Base-by-base conservation (phyloP, 805 yeast species). In the Candida ponderosae region DNA sequence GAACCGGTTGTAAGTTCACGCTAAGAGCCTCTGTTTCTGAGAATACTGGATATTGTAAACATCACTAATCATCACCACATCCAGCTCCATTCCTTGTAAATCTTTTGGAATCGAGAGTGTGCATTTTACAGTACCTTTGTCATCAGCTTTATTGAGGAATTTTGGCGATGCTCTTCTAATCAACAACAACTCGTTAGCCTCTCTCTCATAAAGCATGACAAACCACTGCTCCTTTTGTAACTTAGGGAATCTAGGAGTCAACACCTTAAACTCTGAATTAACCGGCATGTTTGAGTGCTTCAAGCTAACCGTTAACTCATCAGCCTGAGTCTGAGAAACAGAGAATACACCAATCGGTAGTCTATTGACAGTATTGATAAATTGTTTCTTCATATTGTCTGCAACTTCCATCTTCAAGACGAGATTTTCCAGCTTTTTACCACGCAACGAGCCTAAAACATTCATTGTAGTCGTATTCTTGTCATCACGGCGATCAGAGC, bases 171-270 rank as follows among this genome's bases (percentile, higher is more conserved):
- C 81, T 50, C 97, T 74, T 51, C 85, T 86, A 32, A 90, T 62
- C 31, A 81, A 66, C 29, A 72, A 58, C 20, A 90, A 54, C 49
- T 79, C 84, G 32, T 70, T 70, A 3, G 58, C 63, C 6, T 62
- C 59, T 20, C 60, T 59, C 43, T 78, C 76, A 42, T 73, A 63
- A 9, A 79, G 47, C 34, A 90, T 72, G 9, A 79, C 72, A 56
- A 90, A 86, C 97, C 98, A 93, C 0, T 94, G 77, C 55, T 93
- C 97, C 51, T 87, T 80, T 59, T 93, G 98, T 3, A 79, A 66
- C 58, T 93, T 90, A 32, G 96, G 95, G 62, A 85, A 93, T 48
- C 74, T 75, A 3, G 94, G 90, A 40, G 89, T 68, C 50, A 79
- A 76, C 36, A 86, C 73, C 45, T 74, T 74, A 63, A 77, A 83